A percentile compares a stretch with the other conserved stretches of the same genome.
Evolutionary conservation across 2,329 filamentous ascomycete species (phyloP).

Genomic region (Cadophora sp.): DNA sequence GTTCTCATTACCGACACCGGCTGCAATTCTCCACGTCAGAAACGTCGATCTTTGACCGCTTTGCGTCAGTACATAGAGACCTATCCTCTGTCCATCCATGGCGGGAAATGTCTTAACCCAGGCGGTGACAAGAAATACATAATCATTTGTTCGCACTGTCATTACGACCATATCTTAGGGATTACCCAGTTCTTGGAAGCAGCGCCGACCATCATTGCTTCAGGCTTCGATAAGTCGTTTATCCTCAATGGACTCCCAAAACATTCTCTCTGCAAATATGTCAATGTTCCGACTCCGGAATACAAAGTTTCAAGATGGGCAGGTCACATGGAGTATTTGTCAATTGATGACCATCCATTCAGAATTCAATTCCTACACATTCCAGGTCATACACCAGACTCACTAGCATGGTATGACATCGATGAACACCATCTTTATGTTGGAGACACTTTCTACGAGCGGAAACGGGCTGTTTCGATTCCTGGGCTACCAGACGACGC

Average conservation of each 20-base stretch:
- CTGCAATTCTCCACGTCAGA: slow-evolving; percentile 47
- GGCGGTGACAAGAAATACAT: slow-evolving; percentile 45
- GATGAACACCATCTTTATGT: slow-evolving; percentile 52
- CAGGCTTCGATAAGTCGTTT: slow-evolving; percentile 48
- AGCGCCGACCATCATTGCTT: slow-evolving; percentile 43
- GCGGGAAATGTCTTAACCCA: slow-evolving; percentile 47
- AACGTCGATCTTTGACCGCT: slow-evolving; percentile 42
- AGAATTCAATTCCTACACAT: slow-evolving; percentile 52
- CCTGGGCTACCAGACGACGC: slow-evolving; percentile 40
- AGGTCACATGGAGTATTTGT: slow-evolving; percentile 45
- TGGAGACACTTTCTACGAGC: slow-evolving; percentile 54
- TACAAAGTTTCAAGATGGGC: slow-evolving; percentile 52
- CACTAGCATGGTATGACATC: slow-evolving; percentile 53
- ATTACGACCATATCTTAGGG: slow-evolving; percentile 51
- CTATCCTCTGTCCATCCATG: slow-evolving; percentile 46
- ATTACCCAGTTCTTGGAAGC: slow-evolving; percentile 36
- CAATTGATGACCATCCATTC: slow-evolving; percentile 38
- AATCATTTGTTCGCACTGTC: slow-evolving; percentile 54
- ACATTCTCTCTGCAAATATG: slow-evolving; percentile 50
- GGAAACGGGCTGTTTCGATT: slow-evolving; percentile 36
- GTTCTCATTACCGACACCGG: slow-evolving; percentile 54
- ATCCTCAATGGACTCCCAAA: slow-evolving; percentile 48
- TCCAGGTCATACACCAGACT: slow-evolving; percentile 55
- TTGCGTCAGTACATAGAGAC: slow-evolving; percentile 52
- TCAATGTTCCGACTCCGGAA: slow-evolving; percentile 46